Evolutionary conservation across 2,329 filamentous ascomycete genomes (phyloP).

Genomic region (Raffaelea albimanens): DNA sequence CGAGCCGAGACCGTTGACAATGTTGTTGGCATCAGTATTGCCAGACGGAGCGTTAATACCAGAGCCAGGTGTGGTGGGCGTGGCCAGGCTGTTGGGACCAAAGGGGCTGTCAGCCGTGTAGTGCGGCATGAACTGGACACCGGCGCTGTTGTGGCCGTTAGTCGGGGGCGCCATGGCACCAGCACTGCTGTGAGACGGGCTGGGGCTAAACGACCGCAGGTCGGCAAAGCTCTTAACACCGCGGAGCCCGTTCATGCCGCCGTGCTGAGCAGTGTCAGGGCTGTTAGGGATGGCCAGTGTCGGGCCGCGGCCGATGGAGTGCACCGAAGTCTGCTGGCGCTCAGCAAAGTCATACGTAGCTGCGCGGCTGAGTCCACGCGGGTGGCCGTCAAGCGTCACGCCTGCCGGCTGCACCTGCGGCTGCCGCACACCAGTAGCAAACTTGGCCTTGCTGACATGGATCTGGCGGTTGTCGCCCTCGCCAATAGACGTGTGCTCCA

Average conservation of each 20-base stretch:
- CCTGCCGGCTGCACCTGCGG: constrained; percentile 51
- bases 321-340: constrained; percentile 30
- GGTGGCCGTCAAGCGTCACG: constrained; percentile 64
- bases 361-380: constrained; percentile 79
- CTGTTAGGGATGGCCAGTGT: constrained; percentile 86
- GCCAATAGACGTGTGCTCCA: constrained; percentile 85
- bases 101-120: constrained; percentile 29
- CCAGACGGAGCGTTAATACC: constrained; percentile 12
- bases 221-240: constrained; percentile 96
- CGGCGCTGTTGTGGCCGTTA: constrained; percentile 17
- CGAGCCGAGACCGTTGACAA: constrained; percentile 39
- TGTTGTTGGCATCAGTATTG: constrained; percentile 20
- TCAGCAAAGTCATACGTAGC: constrained; percentile 96
- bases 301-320: constrained; percentile 68
- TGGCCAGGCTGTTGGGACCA: constrained; percentile 25
- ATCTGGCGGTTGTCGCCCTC: constrained; percentile 81
- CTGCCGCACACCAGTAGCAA: constrained; percentile 20
- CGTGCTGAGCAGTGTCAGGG: constrained; percentile 46
- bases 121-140: constrained; percentile 33
- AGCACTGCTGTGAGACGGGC: constrained; percentile 58
- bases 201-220: constrained; percentile 87
- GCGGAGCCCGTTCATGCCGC: constrained; percentile 66
- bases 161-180: constrained; percentile 32
- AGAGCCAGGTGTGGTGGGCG: constrained; percentile 27
- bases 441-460: constrained; percentile 68